These are phyloP conservation scores for Pisolithus microcarpus DNA, from an alignment of 768 basidiomycete genomes.

Conservation along the genomic window DNA sequence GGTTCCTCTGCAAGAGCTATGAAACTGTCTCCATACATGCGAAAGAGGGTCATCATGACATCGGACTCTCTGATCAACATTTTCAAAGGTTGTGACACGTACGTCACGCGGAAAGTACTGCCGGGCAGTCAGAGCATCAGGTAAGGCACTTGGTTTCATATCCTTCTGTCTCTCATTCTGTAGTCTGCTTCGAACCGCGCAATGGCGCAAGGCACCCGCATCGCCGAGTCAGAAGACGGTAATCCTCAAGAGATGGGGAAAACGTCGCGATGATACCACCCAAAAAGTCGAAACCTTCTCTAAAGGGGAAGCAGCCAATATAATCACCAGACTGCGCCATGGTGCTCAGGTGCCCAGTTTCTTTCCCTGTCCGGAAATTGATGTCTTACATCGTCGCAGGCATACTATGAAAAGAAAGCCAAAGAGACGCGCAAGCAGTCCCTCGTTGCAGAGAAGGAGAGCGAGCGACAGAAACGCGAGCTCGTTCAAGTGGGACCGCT, in stretches of 20 bases:
- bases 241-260: conserved; percentile 46
- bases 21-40: conserved; percentile 48
- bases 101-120: conserved; percentile 48
- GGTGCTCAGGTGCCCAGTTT: conserved; percentile 53
- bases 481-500: conserved; percentile 58
- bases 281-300: conserved; percentile 40
- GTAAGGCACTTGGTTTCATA: conserved; percentile 30
- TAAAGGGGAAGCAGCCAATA: conserved; percentile 74
- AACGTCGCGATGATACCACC: conserved; percentile 16
- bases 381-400: conserved; percentile 28
- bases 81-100: conserved; percentile 64
- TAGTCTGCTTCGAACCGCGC: conserved; percentile 57
- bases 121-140: conserved; percentile 41
- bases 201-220: conserved; percentile 59
- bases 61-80: conserved; percentile 53
- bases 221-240: conserved; percentile 53
- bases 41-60: conserved; percentile 44
- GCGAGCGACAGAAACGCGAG: conserved; percentile 42
- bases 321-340: conserved; percentile 71
- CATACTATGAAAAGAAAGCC: conserved; percentile 48
- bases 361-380: not conserved
- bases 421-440: conserved; percentile 34
- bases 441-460: conserved; percentile 40
- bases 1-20: conserved; percentile 35
- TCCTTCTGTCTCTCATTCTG: not conserved